Evolutionary conservation across 495 filamentous ascomycete species (phyloP).

Genomic region (Hypoxylon fuscum): DNA sequence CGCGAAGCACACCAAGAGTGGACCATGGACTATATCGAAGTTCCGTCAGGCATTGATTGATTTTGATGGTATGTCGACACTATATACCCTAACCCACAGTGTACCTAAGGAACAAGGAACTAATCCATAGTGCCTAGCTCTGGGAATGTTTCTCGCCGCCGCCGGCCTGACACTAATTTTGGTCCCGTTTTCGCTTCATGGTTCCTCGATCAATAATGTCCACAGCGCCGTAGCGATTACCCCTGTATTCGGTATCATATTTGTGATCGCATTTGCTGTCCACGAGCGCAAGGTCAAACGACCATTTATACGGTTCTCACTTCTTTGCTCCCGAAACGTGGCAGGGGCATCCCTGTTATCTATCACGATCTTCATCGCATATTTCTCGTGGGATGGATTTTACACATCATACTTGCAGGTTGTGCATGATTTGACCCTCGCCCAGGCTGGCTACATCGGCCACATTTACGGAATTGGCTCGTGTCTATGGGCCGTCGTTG

Average conservation of each 20-base stretch:
- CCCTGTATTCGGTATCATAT: conserved; percentile 64
- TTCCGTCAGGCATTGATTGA: conserved; percentile 65
- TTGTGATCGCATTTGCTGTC: conserved; percentile 65
- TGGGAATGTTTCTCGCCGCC: conserved; percentile 66
- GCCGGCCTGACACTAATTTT: conserved; percentile 69
- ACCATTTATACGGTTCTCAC: conserved; percentile 68
- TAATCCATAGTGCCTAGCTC: conserved; percentile 35
- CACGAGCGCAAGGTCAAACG: conserved; percentile 66
- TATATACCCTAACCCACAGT: background rate
- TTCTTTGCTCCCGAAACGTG: conserved; percentile 71
- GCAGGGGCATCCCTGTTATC: conserved; percentile 68
- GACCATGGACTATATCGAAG: conserved; percentile 55
- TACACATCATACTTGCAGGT: conserved; percentile 76
- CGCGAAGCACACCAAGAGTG: conserved; percentile 52
- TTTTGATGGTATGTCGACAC: conserved; percentile 62
- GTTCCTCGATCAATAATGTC: conserved; percentile 53
- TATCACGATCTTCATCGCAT: conserved; percentile 66
- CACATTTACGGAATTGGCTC: conserved; percentile 77
- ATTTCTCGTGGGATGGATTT: conserved; percentile 73
- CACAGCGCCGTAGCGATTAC: conserved; percentile 54
- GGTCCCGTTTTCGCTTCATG: conserved; percentile 67
- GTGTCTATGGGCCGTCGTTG: conserved; percentile 66
- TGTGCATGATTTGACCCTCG: conserved; percentile 68
- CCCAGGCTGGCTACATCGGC: conserved; percentile 67
- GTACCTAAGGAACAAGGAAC: conserved; percentile 8